Base-by-base conservation (phyloP, 2,329 filamentous ascomycete species). In the Penicillium concentricum region DNA sequence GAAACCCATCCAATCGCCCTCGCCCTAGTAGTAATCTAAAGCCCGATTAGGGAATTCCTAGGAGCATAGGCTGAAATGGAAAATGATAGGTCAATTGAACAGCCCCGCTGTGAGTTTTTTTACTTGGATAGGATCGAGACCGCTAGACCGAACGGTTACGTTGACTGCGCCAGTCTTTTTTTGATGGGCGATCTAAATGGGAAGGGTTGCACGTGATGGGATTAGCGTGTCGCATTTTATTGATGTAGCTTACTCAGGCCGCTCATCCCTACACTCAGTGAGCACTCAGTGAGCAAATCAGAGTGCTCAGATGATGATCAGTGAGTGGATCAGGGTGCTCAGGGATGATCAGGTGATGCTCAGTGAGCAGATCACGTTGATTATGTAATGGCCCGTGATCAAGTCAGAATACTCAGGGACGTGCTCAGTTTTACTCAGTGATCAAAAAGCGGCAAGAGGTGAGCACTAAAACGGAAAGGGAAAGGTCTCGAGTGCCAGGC, bases 141-240 rank as follows among this genome's bases (percentile, higher is more conserved):
- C 34, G 34, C 47, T 50, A 22, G 24, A 2, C 39, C 10, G 47
- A 50, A 50, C 47, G 47, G 47, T 32, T n/a, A 39, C 22, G 35
- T 50, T 39, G 24, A 32, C 2, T 9, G 8, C 22, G 47, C 47
- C 24, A 5, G 38, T 51, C 48, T 18, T 37, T 46, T 47, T 37
- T 34, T 41, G 38, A 51, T 39, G n/a, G n/a, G 47, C n/a, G 39
- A 42, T 42, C 39, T 42, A 24, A 42, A 49, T 47, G 4, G 30
- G 16, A 49, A 49, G n/a, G 46, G 34, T 49, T 49, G 46, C 46
- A 49, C 34, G 34, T 49, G 46, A 49, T 20, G 18, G n/a, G n/a
- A n/a, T 20, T 49, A 49, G 46, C 35, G 46, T 49, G 46, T 28
- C 35, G 46, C 46, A 49, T 49, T 49, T 49, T 49, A 49, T 39